Conservation (phyloP, 2,329 filamentous ascomycete genomes). For the Pestalotiopsis fici region DNA sequence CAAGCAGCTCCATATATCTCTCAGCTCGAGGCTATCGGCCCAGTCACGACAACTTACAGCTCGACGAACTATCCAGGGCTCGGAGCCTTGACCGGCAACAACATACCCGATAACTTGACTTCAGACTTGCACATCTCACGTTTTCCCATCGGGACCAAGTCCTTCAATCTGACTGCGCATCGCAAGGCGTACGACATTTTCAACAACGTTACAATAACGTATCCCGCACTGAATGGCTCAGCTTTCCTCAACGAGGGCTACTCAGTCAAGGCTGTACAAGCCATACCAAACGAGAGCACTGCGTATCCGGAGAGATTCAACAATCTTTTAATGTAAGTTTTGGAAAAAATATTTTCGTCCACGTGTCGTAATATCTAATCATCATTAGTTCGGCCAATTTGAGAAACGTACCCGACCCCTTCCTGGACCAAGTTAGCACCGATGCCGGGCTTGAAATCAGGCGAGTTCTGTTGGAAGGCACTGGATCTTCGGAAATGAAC, state of each 20-base stretch:
- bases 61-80: constrained; percentile 1
- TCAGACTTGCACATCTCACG: neutral
- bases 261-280: constrained; percentile 4
- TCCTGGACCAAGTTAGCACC: neutral
- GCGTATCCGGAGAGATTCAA: constrained; percentile 9
- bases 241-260: constrained; percentile 8
- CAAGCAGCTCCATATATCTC: neutral
- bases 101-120: neutral
- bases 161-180: constrained; percentile 7
- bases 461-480: constrained; percentile 4
- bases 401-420: neutral
- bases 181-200: constrained; percentile 1
- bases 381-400: neutral
- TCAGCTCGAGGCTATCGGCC: constrained; percentile 2
- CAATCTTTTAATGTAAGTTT: constrained; percentile 5
- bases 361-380: neutral
- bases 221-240: neutral
- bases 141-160: constrained; percentile 1
- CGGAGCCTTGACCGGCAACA: neutral
- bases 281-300: constrained; percentile 4
- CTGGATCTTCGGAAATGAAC: neutral
- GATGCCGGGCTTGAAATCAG: neutral
- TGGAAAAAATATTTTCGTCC: neutral
- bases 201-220: neutral
- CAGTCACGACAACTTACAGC: neutral